Percentiles rank a stretch among this genome's conserved stretches.
Evolutionary conservation across 768 basidiomycete genomes (phyloP).

Genomic region (Mycena haematopus): DNA sequence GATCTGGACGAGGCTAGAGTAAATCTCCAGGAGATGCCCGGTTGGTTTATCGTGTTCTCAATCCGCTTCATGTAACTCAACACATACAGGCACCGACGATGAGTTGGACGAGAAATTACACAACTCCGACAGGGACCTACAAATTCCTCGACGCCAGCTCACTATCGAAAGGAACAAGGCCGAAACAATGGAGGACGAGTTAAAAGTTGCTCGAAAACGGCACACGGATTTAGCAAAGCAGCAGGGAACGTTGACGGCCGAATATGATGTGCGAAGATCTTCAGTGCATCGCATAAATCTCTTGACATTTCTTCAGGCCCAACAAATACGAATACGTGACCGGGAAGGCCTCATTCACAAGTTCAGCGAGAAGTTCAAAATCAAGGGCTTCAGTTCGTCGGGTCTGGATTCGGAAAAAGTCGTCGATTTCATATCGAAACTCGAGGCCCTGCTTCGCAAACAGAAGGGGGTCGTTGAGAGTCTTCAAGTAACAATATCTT

Average conservation of each 20-base stretch:
- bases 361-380: slow-evolving; percentile 68
- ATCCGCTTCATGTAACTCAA: slow-evolving; percentile 4
- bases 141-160: slow-evolving; percentile 55
- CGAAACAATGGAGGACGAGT: slow-evolving; percentile 69
- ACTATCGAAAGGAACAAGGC: slow-evolving; percentile 54
- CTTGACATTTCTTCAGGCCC: slow-evolving; percentile 54
- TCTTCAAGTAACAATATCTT: slow-evolving; percentile 58
- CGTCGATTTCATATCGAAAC: slow-evolving; percentile 70
- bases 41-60: slow-evolving; percentile 43
- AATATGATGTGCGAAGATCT: slow-evolving; percentile 62
- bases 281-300: background rate
- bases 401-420: slow-evolving; percentile 77
- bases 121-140: slow-evolving; percentile 66
- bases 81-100: slow-evolving; percentile 69
- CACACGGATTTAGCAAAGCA: slow-evolving; percentile 64
- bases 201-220: slow-evolving; percentile 51
- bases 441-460: slow-evolving; percentile 66
- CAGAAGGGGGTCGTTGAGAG: slow-evolving; percentile 70
- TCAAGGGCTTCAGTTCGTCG: slow-evolving; percentile 76
- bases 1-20: slow-evolving; percentile 69
- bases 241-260: slow-evolving; percentile 73
- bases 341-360: slow-evolving; percentile 79
- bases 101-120: slow-evolving; percentile 64
- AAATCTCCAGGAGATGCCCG: slow-evolving; percentile 70
- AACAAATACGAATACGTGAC: slow-evolving; percentile 69